These are phyloP conservation scores for Lenwebbia sp. DNA, from an alignment of 345 rosid genomes.

Conservation along the genomic window DNA sequence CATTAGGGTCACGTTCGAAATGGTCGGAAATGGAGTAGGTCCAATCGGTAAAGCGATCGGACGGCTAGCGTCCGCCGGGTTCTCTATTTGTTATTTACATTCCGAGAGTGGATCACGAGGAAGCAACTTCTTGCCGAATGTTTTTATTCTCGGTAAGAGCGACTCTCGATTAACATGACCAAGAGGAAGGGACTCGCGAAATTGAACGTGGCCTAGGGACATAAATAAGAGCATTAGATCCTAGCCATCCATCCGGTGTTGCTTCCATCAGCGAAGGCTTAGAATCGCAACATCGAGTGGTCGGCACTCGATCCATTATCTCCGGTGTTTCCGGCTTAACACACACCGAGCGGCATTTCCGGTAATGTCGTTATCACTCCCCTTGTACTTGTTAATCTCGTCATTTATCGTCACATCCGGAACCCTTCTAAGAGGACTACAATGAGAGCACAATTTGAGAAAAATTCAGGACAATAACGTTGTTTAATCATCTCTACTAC, in stretches of 20 bases:
- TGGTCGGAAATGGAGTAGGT: neutral
- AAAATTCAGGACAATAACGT: no score
- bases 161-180: neutral
- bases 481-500: neutral
- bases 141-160: neutral
- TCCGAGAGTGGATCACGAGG: neutral
- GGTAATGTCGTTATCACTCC: no score
- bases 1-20: neutral
- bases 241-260: no score
- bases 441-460: no score
- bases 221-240: no score
- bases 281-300: neutral
- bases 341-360: neutral
- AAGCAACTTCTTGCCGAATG: neutral
- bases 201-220: no score
- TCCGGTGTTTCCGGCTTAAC: neutral
- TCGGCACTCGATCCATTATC: fast-evolving
- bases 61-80: no score
- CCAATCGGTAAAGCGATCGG: neutral
- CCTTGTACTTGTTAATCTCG: no score
- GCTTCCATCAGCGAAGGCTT: no score
- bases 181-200: neutral
- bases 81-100: no score
- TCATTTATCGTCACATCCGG: no score
- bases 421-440: no score